Conservation (phyloP, 306 rosid genomes). For the Dryas drummondii region DNA sequence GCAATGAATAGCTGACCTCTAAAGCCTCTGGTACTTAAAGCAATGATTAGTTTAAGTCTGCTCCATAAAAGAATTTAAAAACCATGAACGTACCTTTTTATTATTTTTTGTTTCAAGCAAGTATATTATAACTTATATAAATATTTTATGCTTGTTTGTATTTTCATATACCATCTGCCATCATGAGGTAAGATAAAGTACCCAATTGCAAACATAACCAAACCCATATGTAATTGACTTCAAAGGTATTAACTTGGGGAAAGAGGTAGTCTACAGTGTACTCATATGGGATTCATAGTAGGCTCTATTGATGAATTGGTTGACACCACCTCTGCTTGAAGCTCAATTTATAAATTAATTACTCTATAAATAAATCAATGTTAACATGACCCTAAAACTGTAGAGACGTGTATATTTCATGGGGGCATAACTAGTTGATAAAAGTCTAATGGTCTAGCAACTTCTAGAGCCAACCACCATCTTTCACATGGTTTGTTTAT, state of each 20-base stretch:
- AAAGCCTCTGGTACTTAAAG: constrained; percentile 25
- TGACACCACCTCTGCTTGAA: neutral
- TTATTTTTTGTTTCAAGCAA: neutral
- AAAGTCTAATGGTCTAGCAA: neutral
- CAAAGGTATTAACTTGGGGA: neutral
- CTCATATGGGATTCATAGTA: neutral
- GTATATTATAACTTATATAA: neutral
- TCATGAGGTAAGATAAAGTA: too few species aligned
- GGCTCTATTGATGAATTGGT: neutral
- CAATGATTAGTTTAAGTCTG: constrained; percentile 28
- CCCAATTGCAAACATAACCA: neutral
- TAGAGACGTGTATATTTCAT: too few species aligned
- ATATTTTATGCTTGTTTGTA: constrained; percentile 3
- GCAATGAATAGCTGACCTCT: constrained; percentile 29
- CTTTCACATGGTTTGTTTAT: too few species aligned
- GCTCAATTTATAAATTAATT: neutral
- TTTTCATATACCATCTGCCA: neutral
- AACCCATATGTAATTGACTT: neutral
- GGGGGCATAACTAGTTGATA: neutral
- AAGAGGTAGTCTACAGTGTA: neutral
- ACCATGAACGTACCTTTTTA: neutral
- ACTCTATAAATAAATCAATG: neutral
- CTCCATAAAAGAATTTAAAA: constrained; percentile 7
- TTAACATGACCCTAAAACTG: neutral
- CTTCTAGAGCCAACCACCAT: too few species aligned